Evolutionary conservation across 163 green algal species (phyloP).

Genomic region (Scenedesmus sp.): DNA sequence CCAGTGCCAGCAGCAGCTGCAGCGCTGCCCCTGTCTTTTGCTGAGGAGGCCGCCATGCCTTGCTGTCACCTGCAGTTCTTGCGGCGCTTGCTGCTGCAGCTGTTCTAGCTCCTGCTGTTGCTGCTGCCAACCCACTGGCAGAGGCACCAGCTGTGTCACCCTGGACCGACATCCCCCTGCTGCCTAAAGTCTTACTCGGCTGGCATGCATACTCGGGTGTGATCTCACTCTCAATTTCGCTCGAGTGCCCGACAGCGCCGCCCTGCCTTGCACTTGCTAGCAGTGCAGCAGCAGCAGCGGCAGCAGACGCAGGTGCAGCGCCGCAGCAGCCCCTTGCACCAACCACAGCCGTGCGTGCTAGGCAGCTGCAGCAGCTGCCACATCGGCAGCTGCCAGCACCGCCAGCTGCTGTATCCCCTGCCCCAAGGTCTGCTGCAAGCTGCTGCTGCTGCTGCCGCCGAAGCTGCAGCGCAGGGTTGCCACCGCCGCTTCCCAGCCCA

Average conservation of each 20-base stretch:
- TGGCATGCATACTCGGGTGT: not conserved
- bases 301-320: not conserved
- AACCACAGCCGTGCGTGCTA: not conserved
- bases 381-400: not conserved
- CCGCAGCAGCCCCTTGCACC: not conserved
- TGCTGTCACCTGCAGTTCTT: not conserved
- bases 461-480: not conserved
- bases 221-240: not conserved
- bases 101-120: not conserved
- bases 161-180: not conserved
- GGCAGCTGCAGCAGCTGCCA: constrained; percentile 47
- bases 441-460: not conserved
- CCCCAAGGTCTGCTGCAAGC: not conserved
- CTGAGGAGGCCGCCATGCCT: not conserved
- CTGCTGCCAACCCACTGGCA: not conserved
- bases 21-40: not conserved
- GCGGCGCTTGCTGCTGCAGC: constrained; percentile 5
- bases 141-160: too few species aligned
- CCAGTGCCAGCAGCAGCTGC: constrained; percentile 6
- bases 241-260: not conserved
- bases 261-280: not conserved
- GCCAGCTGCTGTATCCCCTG: not conserved
- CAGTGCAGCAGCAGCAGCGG: not conserved
- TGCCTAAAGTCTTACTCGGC: not conserved
- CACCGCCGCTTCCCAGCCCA: not conserved